Base-by-base conservation (phyloP, 192 early-diverging fungal genomes). In the Neocallimastix lanati region DNA sequence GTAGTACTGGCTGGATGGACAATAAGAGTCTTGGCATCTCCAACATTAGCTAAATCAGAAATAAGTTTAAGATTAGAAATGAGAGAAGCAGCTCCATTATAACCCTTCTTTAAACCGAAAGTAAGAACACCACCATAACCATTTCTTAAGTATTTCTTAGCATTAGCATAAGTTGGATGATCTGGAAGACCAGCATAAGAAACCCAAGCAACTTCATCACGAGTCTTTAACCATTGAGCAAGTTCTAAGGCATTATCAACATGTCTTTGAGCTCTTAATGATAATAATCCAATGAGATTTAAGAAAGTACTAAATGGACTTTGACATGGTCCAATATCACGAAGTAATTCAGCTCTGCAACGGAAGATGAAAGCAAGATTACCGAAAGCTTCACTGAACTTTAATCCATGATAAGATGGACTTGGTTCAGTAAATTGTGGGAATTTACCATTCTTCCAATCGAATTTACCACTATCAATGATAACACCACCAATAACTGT, bases 281-380 rank as follows among this genome's bases (percentile, higher is more conserved):
- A 93, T 15, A 98, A 87, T 76, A 98, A 84, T 29, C 96, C 96
- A 85, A 95, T 94, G 14, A 95, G 76, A 29, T 96, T 87, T 76
- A 96, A 87, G 87, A 96, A 98, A 33, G 92, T 88, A 29, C 92
- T 93, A 85, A 98, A 96, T n/a, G 96, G 95, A 82, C 92, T 95
- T 79, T 92, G 86, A 80, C 88, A 94, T 0, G 94, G 83, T 13
- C 96, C 96, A 78, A 96, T 80, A 81, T 96, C 93, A 84, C 95
- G 92, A 79, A 98, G 87, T 50, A 87, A 85, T 85, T 98, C 96
- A 15, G 93, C 91, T 33, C 94, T 90, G 6, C 94, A 85, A 81
- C 94, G 93, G 84, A 94, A 85, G 18, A 88, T 87, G 80, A 92
- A 98, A 28, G 92, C 86, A 14, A 93, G 40, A 67, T 29, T 35